Conservation (phyloP, 495 filamentous ascomycete genomes). For the Xylaria bambusicola region DNA sequence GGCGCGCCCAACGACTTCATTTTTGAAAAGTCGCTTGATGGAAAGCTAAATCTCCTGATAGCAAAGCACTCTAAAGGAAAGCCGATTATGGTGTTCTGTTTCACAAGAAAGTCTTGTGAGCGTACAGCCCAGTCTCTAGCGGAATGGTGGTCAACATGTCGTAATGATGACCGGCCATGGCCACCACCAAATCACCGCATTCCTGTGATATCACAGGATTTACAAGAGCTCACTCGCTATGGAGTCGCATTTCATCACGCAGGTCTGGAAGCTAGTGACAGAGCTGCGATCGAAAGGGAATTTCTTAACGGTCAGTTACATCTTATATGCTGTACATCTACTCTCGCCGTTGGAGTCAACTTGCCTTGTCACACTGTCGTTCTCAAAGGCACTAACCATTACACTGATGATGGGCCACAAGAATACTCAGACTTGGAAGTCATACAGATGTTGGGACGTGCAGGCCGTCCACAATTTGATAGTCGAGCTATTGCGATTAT, state of each 20-base stretch:
- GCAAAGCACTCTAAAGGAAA: conserved; percentile 73
- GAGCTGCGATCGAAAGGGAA: conserved; percentile 67
- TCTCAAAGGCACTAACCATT: conserved; percentile 85
- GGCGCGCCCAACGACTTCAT: conserved; percentile 74
- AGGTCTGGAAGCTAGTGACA: conserved; percentile 72
- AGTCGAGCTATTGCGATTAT: conserved; percentile 83
- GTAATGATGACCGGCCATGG: conserved; percentile 66
- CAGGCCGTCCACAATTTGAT: conserved; percentile 92
- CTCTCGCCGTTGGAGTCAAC: conserved; percentile 90
- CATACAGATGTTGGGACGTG: conserved; percentile 97
- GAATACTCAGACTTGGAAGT: conserved; percentile 93
- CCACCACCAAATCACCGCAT: conserved; percentile 58
- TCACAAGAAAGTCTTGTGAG: conserved; percentile 76
- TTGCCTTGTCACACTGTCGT: conserved; percentile 91
- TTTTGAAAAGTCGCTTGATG: conserved; percentile 78
- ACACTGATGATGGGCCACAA: conserved; percentile 59
- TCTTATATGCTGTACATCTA: conserved; percentile 95
- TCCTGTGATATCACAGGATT: conserved; percentile 58
- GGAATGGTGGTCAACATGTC: conserved; percentile 62
- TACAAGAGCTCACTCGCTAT: conserved; percentile 63
- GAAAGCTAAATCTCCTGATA: conserved; percentile 76
- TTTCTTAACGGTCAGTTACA: conserved; percentile 76
- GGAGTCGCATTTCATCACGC: conserved; percentile 96
- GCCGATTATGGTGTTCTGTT: conserved; percentile 92
- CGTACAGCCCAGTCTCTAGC: conserved; percentile 74